Percentiles rank a stretch among this genome's conserved stretches.
These are phyloP conservation scores for Dissophora globulifera DNA, from an alignment of 192 early-diverging fungal species.

Conservation along the genomic window DNA sequence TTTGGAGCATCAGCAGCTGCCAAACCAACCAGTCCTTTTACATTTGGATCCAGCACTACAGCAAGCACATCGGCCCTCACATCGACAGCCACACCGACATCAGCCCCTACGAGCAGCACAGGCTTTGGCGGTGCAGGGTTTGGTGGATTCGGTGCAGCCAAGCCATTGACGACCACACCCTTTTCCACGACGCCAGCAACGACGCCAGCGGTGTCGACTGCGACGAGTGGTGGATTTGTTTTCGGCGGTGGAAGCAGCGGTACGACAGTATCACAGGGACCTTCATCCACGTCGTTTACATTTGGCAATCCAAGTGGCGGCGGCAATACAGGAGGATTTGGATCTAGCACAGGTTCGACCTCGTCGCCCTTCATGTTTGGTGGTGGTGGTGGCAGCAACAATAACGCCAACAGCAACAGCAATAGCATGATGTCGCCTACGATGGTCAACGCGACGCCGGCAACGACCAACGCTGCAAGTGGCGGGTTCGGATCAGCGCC, in stretches of 20 bases:
- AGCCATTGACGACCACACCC: neutral
- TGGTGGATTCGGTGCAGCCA: neutral
- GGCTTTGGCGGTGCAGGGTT: neutral
- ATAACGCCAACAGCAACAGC: neutral
- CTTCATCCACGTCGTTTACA: conserved; percentile 1
- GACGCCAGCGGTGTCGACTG: neutral
- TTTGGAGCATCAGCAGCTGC: conserved; percentile 1
- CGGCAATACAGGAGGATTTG: neutral
- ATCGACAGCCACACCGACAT: neutral
- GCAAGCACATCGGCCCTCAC: neutral
- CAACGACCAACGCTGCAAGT: neutral
- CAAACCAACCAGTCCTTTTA: conserved; percentile 1
- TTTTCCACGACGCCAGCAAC: neutral
- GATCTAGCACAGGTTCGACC: neutral
- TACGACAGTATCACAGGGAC: neutral
- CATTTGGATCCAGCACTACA: conserved; percentile 8
- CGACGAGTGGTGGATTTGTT: conserved; percentile 1
- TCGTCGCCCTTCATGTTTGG: neutral
- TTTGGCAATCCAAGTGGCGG: neutral
- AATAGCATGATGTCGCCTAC: conserved; percentile 31
- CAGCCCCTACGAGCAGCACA: neutral
- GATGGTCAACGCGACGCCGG: conserved; percentile 7
- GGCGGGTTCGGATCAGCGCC: conserved; percentile 6
- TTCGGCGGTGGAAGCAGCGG: neutral
- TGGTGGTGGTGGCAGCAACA: neutral